Evolutionary conservation across 768 basidiomycete genomes (phyloP), one percentile per base, ranked within the genome.

Genomic region (Tylopilus subfusipes): DNA sequence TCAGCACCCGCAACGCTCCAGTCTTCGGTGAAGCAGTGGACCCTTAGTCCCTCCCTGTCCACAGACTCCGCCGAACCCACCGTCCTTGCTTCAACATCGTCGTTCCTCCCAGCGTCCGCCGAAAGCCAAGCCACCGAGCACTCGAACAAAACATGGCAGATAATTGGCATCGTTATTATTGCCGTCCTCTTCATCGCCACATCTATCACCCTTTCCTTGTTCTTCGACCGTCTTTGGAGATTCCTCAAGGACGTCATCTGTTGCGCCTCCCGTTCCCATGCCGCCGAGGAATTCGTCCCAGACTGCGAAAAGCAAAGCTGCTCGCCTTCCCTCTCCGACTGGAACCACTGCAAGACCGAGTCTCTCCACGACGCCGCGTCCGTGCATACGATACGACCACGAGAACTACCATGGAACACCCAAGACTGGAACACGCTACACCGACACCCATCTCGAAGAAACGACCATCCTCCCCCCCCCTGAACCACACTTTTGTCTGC

Each of bases 171-270:
- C 53, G 77, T 79, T 13, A 77, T 87, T 52, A 80, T 87, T 55
- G 75, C 78, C n/a, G 75, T 90, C 61, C 82, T 77, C 45, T 74
- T 81, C 34, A 72, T 89, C 48, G 83, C 76, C 25, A 75, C 73
- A 3, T 69, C 79, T 47, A 77, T 86, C 58, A 73, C 88, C 46
- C 71, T 77, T 9, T 72, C 82, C 51, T 78, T 84, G 27, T 89
- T 85, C 70, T 88, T 87, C 69, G 86, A 90, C 70, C 78, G 82
- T 33, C 84, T 86, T 78, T 83, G 79, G 78, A 75, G 79, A 24
- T 83, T 87, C 67, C 50, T 85, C 49, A 70, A 75, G 33, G 83
- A 82, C 43, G 61, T 81, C 45, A 42, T 81, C 21, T 75, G 76
- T 53, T 75, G 79, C 56, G 69, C 68, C 29, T 68, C 67, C 44